Base-by-base conservation (phyloP, 257 asterid genomes). In the Solanum bukasovii region DNA sequence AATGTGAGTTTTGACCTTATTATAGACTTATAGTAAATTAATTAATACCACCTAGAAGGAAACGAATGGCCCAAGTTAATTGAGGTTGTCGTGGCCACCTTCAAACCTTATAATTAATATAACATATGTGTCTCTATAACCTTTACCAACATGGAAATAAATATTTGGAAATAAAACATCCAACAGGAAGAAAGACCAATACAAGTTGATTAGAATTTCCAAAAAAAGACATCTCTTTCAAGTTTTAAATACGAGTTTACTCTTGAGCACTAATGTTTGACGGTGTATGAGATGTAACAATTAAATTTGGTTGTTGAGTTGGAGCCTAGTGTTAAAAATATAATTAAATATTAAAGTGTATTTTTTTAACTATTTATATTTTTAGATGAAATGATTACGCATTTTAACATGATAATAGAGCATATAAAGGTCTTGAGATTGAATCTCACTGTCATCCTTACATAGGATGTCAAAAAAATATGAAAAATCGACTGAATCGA, bases 1-100 rank as follows among this genome's bases (percentile, higher is more conserved):
- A 18, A 6, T 42, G 5, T 87, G 49, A 11, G 52, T 44, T 44
- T 4, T 44, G 52, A 12, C 52, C 16, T 44, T 44, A 44, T 44
- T 44, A 44, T 44, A 44, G 52, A 44, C 52, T 44, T 9, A 8
- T 44, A 79, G 27, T 16, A 44, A 38, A 34, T 83, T 46, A 72
- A 34, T 83, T 49, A 73, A 83, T 65, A 35, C 63, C 87, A 82
- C 89, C 70, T 61, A 73, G 31, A 87, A 42, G 87, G 87, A 65
- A 44, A 87, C 34, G 89, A 87, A 65, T 67, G 92, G 92, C 79
- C 46, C 59, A 34, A 85, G 73, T 49, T 35, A 27, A 74, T 72
- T 34, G 59, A 78, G 40, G 84, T 59, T 87, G 84, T 77, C 94
- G 92, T 91, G 94, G 92, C 87, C 88, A 87, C 87, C 84, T 71